Percentiles rank a stretch among this genome's conserved stretches.
phyloP scores from a whole-genome alignment of 140 eudicot species.

The Stevia rebaudiana region DNA sequence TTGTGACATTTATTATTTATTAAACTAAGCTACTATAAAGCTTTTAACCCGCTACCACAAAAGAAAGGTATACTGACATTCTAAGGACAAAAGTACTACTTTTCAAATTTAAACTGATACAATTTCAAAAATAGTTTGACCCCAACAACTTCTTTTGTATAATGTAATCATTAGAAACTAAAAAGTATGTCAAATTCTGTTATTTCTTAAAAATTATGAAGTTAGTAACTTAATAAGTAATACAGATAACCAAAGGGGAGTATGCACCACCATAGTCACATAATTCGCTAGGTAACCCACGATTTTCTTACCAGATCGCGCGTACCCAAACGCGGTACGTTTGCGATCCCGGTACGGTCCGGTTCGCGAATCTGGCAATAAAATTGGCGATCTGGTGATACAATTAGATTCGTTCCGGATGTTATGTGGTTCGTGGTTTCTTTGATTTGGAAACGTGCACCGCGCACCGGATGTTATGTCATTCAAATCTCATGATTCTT shows the following conservation, averaged over 20 bases:
- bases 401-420: too few species aligned
- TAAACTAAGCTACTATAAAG: not conserved
- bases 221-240: not conserved
- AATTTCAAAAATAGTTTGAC: not conserved
- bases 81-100: not conserved
- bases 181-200: not conserved
- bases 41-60: not conserved
- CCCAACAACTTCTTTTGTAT: not conserved
- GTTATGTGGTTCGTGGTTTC: too few species aligned
- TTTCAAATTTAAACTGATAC: not conserved
- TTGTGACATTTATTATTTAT: not conserved
- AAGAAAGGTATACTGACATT: not conserved
- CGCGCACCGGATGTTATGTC: too few species aligned
- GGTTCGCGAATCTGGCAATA: too few species aligned
- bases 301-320: too few species aligned
- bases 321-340: too few species aligned
- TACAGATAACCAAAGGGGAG: not conserved
- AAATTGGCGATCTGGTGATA: too few species aligned
- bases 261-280: not conserved
- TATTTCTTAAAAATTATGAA: not conserved
- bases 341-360: too few species aligned
- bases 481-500: too few species aligned
- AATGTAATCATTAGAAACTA: not conserved
- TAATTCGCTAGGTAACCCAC: too few species aligned
- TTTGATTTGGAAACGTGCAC: too few species aligned